A percentile compares a stretch with the other conserved stretches of the same genome.
Evolutionary conservation across 805 yeast genomes (phyloP).

Genomic region (Yamadazyma scolyti): DNA sequence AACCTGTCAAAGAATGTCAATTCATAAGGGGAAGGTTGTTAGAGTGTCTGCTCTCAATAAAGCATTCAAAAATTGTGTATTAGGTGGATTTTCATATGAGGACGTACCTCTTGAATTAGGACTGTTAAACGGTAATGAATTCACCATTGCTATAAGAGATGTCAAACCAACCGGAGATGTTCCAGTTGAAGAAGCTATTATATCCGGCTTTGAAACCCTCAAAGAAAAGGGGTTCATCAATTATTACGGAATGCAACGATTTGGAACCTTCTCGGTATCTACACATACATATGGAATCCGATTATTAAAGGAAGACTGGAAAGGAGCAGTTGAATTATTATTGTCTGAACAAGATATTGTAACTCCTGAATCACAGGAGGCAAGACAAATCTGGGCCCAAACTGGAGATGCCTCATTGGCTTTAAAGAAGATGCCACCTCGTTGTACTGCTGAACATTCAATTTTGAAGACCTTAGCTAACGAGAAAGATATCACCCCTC

Average conservation of each 20-base stretch:
- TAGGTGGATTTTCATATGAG: constrained; percentile 76
- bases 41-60: constrained; percentile 74
- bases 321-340: constrained; percentile 71
- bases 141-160: constrained; percentile 78
- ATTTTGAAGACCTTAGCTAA: constrained; percentile 59
- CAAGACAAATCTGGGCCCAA: constrained; percentile 77
- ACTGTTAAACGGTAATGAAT: constrained; percentile 85
- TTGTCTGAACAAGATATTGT: constrained; percentile 84
- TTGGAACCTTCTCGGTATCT: constrained; percentile 92
- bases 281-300: constrained; percentile 82
- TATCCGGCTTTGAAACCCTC: constrained; percentile 54
- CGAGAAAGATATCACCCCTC: constrained; percentile 45
- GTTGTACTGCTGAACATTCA: constrained; percentile 80
- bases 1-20: constrained; percentile 78
- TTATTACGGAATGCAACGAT: constrained; percentile 97
- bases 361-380: constrained; percentile 76
- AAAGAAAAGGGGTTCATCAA: constrained; percentile 77
- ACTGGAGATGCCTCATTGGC: constrained; percentile 66
- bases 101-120: constrained; percentile 69
- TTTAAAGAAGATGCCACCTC: constrained; percentile 75
- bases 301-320: constrained; percentile 72
- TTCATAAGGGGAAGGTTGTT: constrained; percentile 65
- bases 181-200: constrained; percentile 41
- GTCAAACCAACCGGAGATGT: constrained; percentile 38
- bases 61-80: constrained; percentile 68